Base-by-base conservation (phyloP, 129 eudicot species). In the Cynara cardunculus region DNA sequence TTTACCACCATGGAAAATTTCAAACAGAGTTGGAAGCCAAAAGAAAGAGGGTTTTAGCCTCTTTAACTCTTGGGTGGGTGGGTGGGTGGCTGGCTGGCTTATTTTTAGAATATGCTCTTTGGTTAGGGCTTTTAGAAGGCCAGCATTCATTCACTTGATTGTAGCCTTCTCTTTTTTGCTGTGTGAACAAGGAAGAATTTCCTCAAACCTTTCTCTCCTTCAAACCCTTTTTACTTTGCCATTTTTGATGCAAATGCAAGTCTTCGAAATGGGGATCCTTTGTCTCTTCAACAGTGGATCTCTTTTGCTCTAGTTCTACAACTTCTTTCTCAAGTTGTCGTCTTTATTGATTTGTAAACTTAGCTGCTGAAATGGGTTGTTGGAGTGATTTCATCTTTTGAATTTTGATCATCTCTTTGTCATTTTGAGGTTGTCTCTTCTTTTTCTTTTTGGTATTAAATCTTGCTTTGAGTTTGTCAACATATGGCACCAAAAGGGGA, bases 241-340 rank as follows among this genome's bases (percentile, higher is more conserved):
- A 28, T 1, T n/a, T 28, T 28, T 25, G 79, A 39, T 56, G 70
- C 79, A 49, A 49, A 49, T 56, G 69, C 79, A 75, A 75, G 28
- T 49, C 69, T 49, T 18, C n/a, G 12, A n/a, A 26, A 27, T 30
- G 32, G 39, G 44, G 12, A 16, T 74, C 37, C 69, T 74, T 19
- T 74, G 62, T 49, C 78, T 49, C 37, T 49, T 74, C 39, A 74
- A 74, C 78, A 25, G 19, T 49, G 25, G 79, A 75, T 75, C 79
- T 75, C 69, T 75, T 75, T 56, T 28, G 70, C 70, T 59, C 27
- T 75, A 18, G 14, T 25, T 71, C 19, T n/a, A 28, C 79, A 41
- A 41, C 32, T 11, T 74, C 32, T 16, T 69, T 69, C 32, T 26
- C 35, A 68, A 68, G 21, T 25, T 46, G 65, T 75, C 69, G 22